Evolutionary conservation across 768 basidiomycete species (phyloP), one percentile per base, ranked within the genome.

Genomic region (Suillus occidentalis): DNA sequence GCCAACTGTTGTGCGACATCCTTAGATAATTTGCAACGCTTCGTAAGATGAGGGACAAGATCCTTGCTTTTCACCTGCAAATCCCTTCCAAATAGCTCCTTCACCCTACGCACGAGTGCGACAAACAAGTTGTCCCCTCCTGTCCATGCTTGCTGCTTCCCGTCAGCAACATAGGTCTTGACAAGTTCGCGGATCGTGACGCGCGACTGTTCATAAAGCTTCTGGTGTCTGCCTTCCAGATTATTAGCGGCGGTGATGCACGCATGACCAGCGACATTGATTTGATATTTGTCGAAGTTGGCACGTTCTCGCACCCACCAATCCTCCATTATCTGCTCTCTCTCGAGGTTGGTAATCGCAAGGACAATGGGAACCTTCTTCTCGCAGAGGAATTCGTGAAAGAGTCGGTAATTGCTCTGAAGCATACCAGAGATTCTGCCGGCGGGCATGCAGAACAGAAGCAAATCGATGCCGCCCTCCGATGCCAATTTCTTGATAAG

Each of bases 381-480:
- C 22, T 49, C 22, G 47, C 47, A 49, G 22, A 49, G 47, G 22
- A 49, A 79, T 31, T 78, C 69, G 18, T 69, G 53, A 63, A 78
- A 77, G 2, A 78, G 63, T 16, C 64, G 61, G 69, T 75, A 80
- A 61, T 79, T 79, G 42, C 73, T 70, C 52, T 71, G 65, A 22
- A 69, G 64, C 0, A 70, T 65, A 7, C 72, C 71, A 36, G 67
- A 73, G 63, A 81, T 72, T 65, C 79, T 70, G 18, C 79, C 77
- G 1, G 75, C 79, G 14, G 78, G 77, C 53, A 83, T 78, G 45
- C 77, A 77, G 65, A 76, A 82, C 18, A 83, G 56, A 3, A 83
- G 77, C 6, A 83, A 74, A 67, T 70, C 78, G 60, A 82, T 71
- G 0, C 82, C 82, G 0, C 72, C 77, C 22, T 68, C 62, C 31